A percentile compares a stretch with the other conserved stretches of the same genome.
Evolutionary conservation across 2,329 filamentous ascomycete genomes (phyloP).

Genomic region (Exophiala bonariae): DNA sequence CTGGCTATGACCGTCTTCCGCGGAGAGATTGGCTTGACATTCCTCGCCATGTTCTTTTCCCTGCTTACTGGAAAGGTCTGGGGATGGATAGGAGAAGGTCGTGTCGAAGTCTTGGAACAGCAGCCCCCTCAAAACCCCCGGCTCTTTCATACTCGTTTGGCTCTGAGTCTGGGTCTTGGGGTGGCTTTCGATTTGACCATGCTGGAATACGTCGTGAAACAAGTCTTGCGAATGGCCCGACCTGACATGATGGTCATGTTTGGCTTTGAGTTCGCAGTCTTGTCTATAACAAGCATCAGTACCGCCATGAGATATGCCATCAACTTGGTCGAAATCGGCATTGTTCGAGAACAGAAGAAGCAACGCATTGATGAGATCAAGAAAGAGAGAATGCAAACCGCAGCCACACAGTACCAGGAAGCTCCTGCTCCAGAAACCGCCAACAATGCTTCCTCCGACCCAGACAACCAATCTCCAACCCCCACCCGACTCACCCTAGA

Average conservation of each 20-base stretch:
- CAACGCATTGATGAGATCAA: conserved; percentile 68
- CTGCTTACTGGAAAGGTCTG: conserved; percentile 94
- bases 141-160: conserved; percentile 83
- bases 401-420: conserved; percentile 3
- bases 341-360: conserved; percentile 71
- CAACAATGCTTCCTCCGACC: conserved; percentile 36
- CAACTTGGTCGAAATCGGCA: conserved; percentile 71
- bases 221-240: conserved; percentile 78
- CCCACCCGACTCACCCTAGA: conserved; percentile 20
- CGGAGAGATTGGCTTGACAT: conserved; percentile 91
- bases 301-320: conserved; percentile 77
- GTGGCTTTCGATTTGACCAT: conserved; percentile 77
- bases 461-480: conserved; percentile 46
- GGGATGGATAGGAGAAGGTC: conserved; percentile 96
- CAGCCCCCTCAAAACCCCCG: conserved; percentile 86
- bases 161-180: conserved; percentile 74
- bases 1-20: conserved; percentile 98
- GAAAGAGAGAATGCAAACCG: conserved; percentile 48
- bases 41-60: conserved; percentile 92
- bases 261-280: conserved; percentile 90
- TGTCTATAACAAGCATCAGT: conserved; percentile 76
- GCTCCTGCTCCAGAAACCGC: neutral
- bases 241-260: conserved; percentile 99
- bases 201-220: conserved; percentile 75
- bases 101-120: conserved; percentile 92